Evolutionary conservation across 441 rosid species (phyloP).

Genomic region (Mallotus japonicus): DNA sequence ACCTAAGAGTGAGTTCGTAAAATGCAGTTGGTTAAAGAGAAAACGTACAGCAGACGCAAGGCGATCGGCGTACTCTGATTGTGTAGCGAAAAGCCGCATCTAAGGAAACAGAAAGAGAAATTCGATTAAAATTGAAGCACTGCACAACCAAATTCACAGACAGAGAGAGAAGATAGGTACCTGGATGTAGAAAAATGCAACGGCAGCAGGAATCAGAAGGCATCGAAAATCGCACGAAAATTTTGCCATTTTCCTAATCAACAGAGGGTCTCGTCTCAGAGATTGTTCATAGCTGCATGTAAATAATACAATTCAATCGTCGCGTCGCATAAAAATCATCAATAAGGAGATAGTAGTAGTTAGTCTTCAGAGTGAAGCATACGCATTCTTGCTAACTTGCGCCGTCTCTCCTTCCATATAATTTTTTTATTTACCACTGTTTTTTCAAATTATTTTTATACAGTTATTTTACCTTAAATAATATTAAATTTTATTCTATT

Average conservation of each 20-base stretch:
- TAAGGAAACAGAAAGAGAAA: conserved; percentile 19
- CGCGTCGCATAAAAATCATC: no score
- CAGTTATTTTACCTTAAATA: no score
- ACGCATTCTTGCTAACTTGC: background rate
- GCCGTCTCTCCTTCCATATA: background rate
- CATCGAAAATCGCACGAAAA: conserved; percentile 65
- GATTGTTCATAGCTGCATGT: no score
- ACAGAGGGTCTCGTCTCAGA: no score
- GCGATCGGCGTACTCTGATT: conserved; percentile 82
- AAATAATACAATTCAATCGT: no score
- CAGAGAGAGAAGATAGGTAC: conserved; percentile 22
- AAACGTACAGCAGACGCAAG: conserved; percentile 67
- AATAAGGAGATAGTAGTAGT: no score
- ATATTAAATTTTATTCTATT: no score
- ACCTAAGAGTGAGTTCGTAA: no score
- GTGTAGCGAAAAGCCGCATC: conserved; percentile 86
- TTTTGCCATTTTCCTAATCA: conserved; percentile 21
- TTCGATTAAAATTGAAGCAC: background rate
- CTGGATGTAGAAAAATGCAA: conserved; percentile 81
- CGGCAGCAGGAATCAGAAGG: conserved; percentile 78
- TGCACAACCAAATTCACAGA: background rate
- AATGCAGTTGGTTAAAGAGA: no score
- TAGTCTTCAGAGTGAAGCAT: background rate
- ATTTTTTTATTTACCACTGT: no score
- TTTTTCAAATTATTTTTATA: no score